Evolutionary conservation across 2,329 filamentous ascomycete species (phyloP), one percentile per base, ranked within the genome.

Genomic region (Chaetomium sp.): DNA sequence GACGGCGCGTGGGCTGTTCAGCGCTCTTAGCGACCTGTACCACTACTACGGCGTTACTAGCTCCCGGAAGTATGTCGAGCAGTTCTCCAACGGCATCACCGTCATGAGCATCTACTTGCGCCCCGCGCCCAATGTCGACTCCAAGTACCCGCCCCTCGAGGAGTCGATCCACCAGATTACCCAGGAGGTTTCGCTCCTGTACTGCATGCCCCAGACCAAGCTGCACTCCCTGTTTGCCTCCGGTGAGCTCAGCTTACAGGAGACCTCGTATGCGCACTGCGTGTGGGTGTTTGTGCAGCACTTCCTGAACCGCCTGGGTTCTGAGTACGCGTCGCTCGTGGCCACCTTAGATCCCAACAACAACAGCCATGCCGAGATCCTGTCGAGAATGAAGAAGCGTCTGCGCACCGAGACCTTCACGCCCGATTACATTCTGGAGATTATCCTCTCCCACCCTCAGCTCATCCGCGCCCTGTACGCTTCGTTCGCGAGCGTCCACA

Each of bases 41-140:
- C 94, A 99, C 76, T 97, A 96, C 81, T 99, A 99, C 69, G 92
- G 94, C 44, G 82, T 97, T 59, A 99, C 94, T 2, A 95, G 89
- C 67, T 94, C 94, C 34, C 83, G 94, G 65, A 99, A 99, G 76
- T 99, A 99, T 68, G 88, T 99, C 48, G 89, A 99, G 75, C 94
- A 97, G 74, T 99, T 99, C 79, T 94, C 91, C 68, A 99, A 99
- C 72, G 94, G 94, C 59, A 95, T 96, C 70, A 95, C 90, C 11
- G 88, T 97, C 72, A 95, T 97, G 80, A 96, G 91, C 64, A 83
- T 96, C 60, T 99, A 99, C 73, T 80, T 99, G 58, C 86, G 87
- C 62, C 91, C 89, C 27, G 80, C 87, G 14, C 69, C 78, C 48
- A 80, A 80, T 61, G 71, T 79, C 32, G 74, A 82, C 40, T 73